Evolutionary conservation across 495 filamentous ascomycete genomes (phyloP), one percentile per base, ranked within the genome.

Genomic region (Tuber indicum): DNA sequence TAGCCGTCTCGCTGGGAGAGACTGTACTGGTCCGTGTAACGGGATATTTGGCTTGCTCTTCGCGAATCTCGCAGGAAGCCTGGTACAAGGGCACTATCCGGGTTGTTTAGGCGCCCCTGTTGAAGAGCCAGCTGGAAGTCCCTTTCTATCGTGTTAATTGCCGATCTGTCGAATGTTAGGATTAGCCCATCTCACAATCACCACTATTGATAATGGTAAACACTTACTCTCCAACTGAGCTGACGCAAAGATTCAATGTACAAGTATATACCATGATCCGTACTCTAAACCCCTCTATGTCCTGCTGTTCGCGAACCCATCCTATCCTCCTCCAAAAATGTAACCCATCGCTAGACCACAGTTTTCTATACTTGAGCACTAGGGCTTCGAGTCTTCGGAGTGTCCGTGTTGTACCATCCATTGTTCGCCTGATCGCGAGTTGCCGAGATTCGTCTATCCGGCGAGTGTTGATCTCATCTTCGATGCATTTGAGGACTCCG

Each of bases 321-420:
- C 12, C n/a, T 4, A 66, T 32, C 58, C 26, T 66, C 26, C 4
- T 66, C 58, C 58, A 66, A 66, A 66, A 10, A 5, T 66, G 58
- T 12, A 66, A n/a, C 58, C 58, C 58, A 66, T 66, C 10, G 26
- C 58, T 66, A 3, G 32, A 6, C 58, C 58, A n/a, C 26, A 66
- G 58, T 32, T 66, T 66, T 66, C 58, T 66, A 66, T 66, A 66
- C n/a, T 66, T 66, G 58, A 32, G 58, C 12, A 66, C 58, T 32
- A 10, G 58, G 12, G 58, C n/a, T 32, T 66, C 58, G 32, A 66
- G 58, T 32, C 58, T 66, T n/a, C 58, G n/a, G 16, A 66, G 58
- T 7, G 58, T 66, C 16, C 26, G 10, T 1, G 58, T 66, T 66
- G 58, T 32, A 3, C 58, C 58, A 1, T 32, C 58, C 58, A 66